Percentiles rank a stretch among this genome's conserved stretches.
Evolutionary conservation across 768 basidiomycete genomes (phyloP).

Genomic region (Neoboletus magnificus): DNA sequence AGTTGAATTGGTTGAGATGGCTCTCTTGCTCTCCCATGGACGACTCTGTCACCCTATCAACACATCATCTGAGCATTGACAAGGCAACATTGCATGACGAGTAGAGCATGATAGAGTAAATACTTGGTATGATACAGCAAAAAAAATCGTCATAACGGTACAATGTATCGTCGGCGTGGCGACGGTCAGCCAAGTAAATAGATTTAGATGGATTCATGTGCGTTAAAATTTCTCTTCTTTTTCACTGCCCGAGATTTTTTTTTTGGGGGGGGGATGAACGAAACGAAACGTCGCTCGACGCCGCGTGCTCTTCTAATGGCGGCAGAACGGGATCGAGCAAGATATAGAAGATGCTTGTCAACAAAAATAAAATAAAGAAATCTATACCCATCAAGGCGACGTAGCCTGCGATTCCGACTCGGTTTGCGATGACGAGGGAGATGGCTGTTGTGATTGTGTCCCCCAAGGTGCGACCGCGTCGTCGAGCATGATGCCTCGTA

Average conservation of each 20-base stretch:
- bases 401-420: background rate
- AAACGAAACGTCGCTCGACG: too few species aligned
- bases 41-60: too few species aligned
- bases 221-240: too few species aligned
- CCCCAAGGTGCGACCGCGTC: constrained; percentile 52
- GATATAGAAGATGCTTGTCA: too few species aligned
- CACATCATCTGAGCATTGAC: too few species aligned
- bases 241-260: background rate
- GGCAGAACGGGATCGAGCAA: too few species aligned
- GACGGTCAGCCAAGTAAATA: background rate
- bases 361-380: too few species aligned
- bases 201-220: background rate
- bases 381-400: background rate
- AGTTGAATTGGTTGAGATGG: too few species aligned
- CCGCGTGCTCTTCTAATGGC: background rate
- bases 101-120: background rate
- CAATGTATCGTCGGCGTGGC: background rate
- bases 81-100: too few species aligned
- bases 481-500: constrained; percentile 77
- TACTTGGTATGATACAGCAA: constrained; percentile 7
- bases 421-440: constrained; percentile 12
- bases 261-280: too few species aligned
- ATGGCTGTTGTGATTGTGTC: background rate
- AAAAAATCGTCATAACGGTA: background rate
- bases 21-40: too few species aligned